Base-by-base conservation (phyloP, 768 basidiomycete species). In the Trametes cinnabarina region DNA sequence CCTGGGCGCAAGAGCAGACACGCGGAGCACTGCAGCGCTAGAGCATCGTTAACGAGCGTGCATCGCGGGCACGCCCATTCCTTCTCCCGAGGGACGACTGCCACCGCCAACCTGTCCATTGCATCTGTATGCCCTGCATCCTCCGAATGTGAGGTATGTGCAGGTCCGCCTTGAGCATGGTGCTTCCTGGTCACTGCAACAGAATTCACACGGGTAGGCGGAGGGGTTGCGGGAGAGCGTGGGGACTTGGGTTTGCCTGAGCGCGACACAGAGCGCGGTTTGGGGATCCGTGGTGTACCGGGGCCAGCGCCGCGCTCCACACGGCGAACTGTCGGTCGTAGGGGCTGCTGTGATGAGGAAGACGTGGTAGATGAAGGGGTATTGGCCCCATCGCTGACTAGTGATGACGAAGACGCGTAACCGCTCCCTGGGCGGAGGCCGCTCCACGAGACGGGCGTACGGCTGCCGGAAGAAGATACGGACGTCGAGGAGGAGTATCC, bases 1-100 rank as follows among this genome's bases (percentile, higher is more conserved):
- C 49, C 76, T 70, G 37, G 73, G 60, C 60, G 49, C 28, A 56
- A 28, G 8, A 74, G 58, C 17, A 72, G 63, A 62, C 92, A 93
- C 5, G 82, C 87, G 12, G 79, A 78, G 63, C 92, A 94, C 43
- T 83, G 79, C 44, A 81, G 66, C 1, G 75, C 70, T 42, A 72
- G 63, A 2, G 72, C 60, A 2, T 71, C 61, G 68, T 94, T 93
- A 22, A 86, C 57, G 19, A 92, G 76, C 0, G 92, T 93, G 70
- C 92, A 94, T 5, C 65, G 63, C 62, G 73, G 46, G 63, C 67
- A 68, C 69, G 76, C 8, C 73, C 66, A 76, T 70, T 72, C 55
- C 63, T 62, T 28, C 48, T 56, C 51, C 14, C 34, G 48, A 25
- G 53, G 43, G 17, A 56, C 28, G 30, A 56, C 55, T 17, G 47